Conservation (phyloP, 805 yeast species). For the Candida takata region DNA sequence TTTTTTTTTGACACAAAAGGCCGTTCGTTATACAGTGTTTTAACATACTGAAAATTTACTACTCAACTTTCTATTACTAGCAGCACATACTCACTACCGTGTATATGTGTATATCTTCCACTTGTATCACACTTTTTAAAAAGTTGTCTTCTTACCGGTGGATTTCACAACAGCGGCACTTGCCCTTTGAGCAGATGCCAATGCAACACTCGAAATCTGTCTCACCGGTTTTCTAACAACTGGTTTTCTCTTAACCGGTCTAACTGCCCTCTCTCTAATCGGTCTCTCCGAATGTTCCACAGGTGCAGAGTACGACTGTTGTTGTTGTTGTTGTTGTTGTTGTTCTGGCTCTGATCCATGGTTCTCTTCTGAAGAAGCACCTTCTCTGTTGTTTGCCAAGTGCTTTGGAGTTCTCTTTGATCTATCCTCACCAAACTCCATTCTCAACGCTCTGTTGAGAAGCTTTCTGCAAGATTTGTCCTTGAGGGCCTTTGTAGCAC, state of each 20-base stretch:
- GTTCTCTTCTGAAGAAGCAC: too few species aligned
- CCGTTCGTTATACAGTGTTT: too few species aligned
- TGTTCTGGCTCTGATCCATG: conserved; percentile 4
- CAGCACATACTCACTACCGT: too few species aligned
- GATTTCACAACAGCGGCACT: conserved; percentile 85
- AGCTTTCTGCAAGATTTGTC: conserved; percentile 61
- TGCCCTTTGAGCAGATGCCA: conserved; percentile 84
- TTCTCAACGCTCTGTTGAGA: conserved; percentile 67
- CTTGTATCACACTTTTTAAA: conserved; percentile 2
- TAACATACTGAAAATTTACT: too few species aligned
- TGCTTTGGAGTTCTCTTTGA: conserved; percentile 47
- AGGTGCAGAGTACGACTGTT: neutral
- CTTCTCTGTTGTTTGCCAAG: conserved; percentile 5
- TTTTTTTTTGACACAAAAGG: too few species aligned
- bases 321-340: conserved; percentile 15
- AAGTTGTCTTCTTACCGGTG: conserved; percentile 72
- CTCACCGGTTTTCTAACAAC: conserved; percentile 10
- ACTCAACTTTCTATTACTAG: too few species aligned
- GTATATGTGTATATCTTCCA: too few species aligned
- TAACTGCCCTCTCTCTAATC: conserved; percentile 19
- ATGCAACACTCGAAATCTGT: conserved; percentile 69
- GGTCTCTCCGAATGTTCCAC: conserved; percentile 14
- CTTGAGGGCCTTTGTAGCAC: conserved; percentile 76
- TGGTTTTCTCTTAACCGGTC: conserved; percentile 2
- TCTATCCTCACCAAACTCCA: conserved; percentile 95